Evolutionary conservation across 306 rosid genomes (phyloP), one percentile per base, ranked within the genome.

Genomic region (Cucurbita ficifolia): DNA sequence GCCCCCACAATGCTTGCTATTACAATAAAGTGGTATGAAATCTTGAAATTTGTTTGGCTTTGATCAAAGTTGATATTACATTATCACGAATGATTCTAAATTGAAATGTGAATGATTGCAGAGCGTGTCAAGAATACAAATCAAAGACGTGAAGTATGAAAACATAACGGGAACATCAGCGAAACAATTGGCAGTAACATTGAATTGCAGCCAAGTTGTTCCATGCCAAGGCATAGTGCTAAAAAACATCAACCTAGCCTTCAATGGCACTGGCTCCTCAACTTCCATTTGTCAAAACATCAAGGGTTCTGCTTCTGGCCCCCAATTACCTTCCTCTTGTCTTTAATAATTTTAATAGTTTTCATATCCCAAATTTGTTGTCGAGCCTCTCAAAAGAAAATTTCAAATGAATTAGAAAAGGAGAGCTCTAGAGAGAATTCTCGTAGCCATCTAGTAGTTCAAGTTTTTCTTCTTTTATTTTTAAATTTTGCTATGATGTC

Each of bases 151-250:
- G 0, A 70, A 24, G 33, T 83, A 75, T 33, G 55, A 1, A 12
- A 13, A 72, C 63, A 80, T 83, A 16, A 22, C 68, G 51, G 86
- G 86, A 0, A 74, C 40, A 35, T 83, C 82, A 12, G 75, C 49
- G 11, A 35, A 78, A 52, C n/a, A 79, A 40, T 49, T 39, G 0
- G 84, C 78, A 3, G 78, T 80, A 16, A 1, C 2, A 6, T 22
- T 83, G 5, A 22, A 56, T 0, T 80, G 87, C 52, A 80, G 82
- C 74, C 11, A 43, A 59, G 59, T 17, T 21, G 43, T 8, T 35
- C 87, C 84, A 8, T 78, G 84, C 42, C 9, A 60, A 50, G 8
- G 17, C 1, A 71, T 80, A n/a, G 76, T 38, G 52, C 60, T 75
- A 7, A 18, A 10, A 0, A 35, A 77, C 43, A 77, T 83, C 2